Evolutionary conservation across 2,329 filamentous ascomycete species (phyloP), one percentile per base, ranked within the genome.

Genomic region (Beauveria sp.): DNA sequence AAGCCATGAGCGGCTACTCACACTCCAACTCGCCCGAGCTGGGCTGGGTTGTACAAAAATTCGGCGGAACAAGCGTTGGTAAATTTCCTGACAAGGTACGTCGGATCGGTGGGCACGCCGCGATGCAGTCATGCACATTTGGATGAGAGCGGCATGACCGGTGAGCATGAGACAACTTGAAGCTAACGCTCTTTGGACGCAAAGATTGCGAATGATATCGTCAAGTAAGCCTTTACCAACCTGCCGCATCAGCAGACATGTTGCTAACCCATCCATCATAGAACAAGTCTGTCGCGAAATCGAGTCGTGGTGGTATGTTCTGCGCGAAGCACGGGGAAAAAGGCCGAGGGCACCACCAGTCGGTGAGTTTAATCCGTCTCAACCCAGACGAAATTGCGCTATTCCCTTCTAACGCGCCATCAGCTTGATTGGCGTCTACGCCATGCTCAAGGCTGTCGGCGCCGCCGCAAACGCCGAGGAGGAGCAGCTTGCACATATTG

Each of bases 251-350:
- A 14, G 12, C 10, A 65, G 63, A 62, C 52, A 38, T 38, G 14
- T 38, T 16, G 55, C 56, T 56, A 42, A 51, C 45, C 20, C 4
- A 22, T 22, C 28, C 34, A 46, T 54, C 51, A 67, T 60, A 77
- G 75, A 66, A 67, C 75, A 65, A 76, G 80, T 72, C 76, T 96
- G 61, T 79, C 79, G 60, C 79, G 85, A 62, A 87, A 91, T 71
- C 88, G 88, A 74, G 87, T 97, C 66, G 93, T 92, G 62, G 88
- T 99, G 62, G 93, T 99, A 62, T 99, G 95, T 77, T 99, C 95
- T 64, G 95, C 95, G 48, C 83, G 95, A 73, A 97, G 92, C 77
- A 95, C 90, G 64, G 93, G 91, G 65, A 96, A 93, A 73, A 99
- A 99, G 79, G 85, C 88, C 60, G 91, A 96, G 69, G 95, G 95